These are phyloP conservation scores for Solanum neorickii DNA, from an alignment of 257 asterid species.

Conservation along the genomic window DNA sequence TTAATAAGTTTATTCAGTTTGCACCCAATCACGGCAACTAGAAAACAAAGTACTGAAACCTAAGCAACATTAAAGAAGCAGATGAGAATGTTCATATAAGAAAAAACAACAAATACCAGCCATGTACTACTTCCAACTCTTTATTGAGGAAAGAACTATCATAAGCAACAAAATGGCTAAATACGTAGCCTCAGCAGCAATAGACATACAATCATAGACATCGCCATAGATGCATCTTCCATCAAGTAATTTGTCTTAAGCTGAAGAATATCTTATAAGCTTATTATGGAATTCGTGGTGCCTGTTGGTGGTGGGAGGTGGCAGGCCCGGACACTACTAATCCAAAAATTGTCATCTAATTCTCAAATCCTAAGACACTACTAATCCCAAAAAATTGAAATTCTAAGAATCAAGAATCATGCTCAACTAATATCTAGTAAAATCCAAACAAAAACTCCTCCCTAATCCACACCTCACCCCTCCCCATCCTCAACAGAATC, in stretches of 20 bases:
- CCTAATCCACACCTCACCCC: not conserved
- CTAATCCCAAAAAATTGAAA: not conserved
- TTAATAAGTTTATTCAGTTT: not conserved
- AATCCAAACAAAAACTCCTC: not conserved
- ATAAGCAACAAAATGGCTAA: not conserved
- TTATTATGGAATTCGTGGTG: not conserved
- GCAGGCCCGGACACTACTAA: not conserved
- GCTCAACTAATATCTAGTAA: not conserved
- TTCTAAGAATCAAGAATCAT: not conserved
- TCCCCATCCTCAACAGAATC: not conserved
- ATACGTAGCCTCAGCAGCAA: not conserved
- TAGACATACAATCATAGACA: not conserved
- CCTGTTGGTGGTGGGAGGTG: not conserved
- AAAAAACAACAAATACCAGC: not conserved
- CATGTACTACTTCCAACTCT: not conserved
- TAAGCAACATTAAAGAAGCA: not conserved
- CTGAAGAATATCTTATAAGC: not conserved
- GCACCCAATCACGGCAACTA: not conserved
- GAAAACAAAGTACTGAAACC: not conserved
- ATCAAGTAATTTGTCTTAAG: not conserved
- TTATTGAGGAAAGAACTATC: not conserved
- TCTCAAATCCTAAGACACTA: not conserved
- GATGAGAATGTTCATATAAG: not conserved
- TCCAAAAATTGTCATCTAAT: not conserved
- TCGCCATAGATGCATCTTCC: not conserved